These are phyloP conservation scores for Aspergillus steynii DNA, from an alignment of 495 filamentous ascomycete species.

Conservation along the genomic window DNA sequence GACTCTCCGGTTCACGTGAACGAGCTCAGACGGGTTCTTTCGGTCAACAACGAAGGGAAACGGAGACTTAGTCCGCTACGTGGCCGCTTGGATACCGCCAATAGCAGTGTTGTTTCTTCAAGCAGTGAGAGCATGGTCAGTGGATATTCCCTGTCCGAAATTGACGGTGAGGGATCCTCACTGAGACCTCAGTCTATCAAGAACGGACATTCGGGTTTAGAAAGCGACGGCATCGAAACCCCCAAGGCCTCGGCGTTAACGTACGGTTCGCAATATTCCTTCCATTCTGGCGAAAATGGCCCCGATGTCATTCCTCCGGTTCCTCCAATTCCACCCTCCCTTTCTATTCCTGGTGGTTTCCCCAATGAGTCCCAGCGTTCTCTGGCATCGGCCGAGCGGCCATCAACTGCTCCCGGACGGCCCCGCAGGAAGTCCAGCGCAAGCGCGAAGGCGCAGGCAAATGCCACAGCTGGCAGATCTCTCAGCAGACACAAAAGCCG, in stretches of 20 bases:
- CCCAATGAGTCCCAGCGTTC: constrained; percentile 42
- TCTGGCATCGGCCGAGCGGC: constrained; percentile 33
- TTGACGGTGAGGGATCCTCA: constrained; percentile 34
- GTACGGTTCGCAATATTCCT: constrained; percentile 8
- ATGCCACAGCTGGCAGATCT: constrained; percentile 22
- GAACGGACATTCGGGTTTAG: constrained; percentile 21
- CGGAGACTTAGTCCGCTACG: constrained; percentile 42
- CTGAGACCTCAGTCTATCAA: constrained; percentile 28
- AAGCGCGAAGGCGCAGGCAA: constrained; percentile 24
- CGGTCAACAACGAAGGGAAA: constrained; percentile 43
- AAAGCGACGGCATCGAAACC: constrained; percentile 36
- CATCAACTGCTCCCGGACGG: constrained; percentile 35
- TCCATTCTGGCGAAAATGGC: constrained; percentile 9
- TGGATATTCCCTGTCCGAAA: constrained; percentile 38
- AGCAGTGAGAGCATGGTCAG: constrained; percentile 51
- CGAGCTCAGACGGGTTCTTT: constrained; percentile 76
- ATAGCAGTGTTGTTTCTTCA: constrained; percentile 39
- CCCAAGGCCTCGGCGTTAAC: constrained; percentile 31
- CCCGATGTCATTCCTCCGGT: constrained; percentile 43
- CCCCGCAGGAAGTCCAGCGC: constrained; percentile 24
- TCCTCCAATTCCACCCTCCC: constrained; percentile 40
- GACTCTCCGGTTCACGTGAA: constrained; percentile 80
- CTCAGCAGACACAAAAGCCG: constrained; percentile 40
- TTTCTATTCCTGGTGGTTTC: constrained; percentile 41
- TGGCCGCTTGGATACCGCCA: constrained; percentile 37